These are phyloP conservation scores for Imleria badia DNA, from an alignment of 768 basidiomycete genomes.

Conservation along the genomic window DNA sequence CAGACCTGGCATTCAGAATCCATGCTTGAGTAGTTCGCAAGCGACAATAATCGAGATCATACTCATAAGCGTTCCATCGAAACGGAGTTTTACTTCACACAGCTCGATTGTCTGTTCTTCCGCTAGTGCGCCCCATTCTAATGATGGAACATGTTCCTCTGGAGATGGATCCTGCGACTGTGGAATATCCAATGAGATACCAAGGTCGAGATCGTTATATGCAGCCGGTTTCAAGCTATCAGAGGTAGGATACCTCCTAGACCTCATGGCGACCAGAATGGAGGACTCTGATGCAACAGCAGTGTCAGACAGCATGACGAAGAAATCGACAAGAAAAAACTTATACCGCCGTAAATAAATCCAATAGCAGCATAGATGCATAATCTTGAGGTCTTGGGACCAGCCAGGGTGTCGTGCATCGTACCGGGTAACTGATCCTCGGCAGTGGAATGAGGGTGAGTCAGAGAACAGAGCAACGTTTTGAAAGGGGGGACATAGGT, in stretches of 20 bases:
- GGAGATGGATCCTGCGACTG: slow-evolving; percentile 10
- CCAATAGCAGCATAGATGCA: slow-evolving; percentile 63
- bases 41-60: slow-evolving; percentile 17
- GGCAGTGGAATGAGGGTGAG: slow-evolving; percentile 36
- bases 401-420: slow-evolving; percentile 28
- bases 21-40: slow-evolving; percentile 2
- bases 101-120: slow-evolving; percentile 62
- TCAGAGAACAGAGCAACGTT: slow-evolving; percentile 50
- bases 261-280: slow-evolving; percentile 63
- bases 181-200: slow-evolving; percentile 26
- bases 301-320: background rate
- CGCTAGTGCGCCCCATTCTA: slow-evolving; percentile 54
- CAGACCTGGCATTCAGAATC: slow-evolving; percentile 35
- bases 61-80: slow-evolving; percentile 47
- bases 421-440: slow-evolving; percentile 37
- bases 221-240: slow-evolving; percentile 27
- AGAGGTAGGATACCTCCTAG: slow-evolving; percentile 46
- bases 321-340: background rate
- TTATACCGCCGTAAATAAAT: slow-evolving; percentile 55
- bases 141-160: slow-evolving; percentile 25
- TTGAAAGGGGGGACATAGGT: slow-evolving; percentile 44
- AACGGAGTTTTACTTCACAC: slow-evolving; percentile 55
- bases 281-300: slow-evolving; percentile 44
- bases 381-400: slow-evolving; percentile 41
- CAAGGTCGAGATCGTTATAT: slow-evolving; percentile 45